phyloP scores from a whole-genome alignment of 164 flowering plant species.

The grape (Vitis vinifera) region ASM3070453v1 NC_081812.1:18712001-18712500 shows the following conservation, averaged over 20 bases:
- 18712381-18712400: conserved; percentile 7
- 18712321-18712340: conserved; percentile 72
- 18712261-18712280: background rate
- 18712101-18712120: background rate
- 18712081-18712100: background rate
- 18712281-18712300: background rate
- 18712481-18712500: conserved; percentile 53
- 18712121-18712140: background rate
- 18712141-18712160: background rate
- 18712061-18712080: background rate
- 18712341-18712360: conserved; percentile 51
- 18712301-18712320: conserved; percentile 48
- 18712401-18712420: background rate
- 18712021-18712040: background rate
- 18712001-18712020: background rate
- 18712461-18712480: conserved; percentile 34
- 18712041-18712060: background rate
- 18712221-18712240: background rate
- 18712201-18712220: background rate
- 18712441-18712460: conserved; percentile 24
- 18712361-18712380: conserved; percentile 11
- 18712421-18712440: conserved; percentile 15
- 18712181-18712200: background rate
- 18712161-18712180: background rate
- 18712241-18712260: background rate